These are phyloP conservation scores for Botrytis pseudocinerea DNA, from an alignment of 2,329 filamentous ascomycete genomes.

Conservation along the genomic window DNA sequence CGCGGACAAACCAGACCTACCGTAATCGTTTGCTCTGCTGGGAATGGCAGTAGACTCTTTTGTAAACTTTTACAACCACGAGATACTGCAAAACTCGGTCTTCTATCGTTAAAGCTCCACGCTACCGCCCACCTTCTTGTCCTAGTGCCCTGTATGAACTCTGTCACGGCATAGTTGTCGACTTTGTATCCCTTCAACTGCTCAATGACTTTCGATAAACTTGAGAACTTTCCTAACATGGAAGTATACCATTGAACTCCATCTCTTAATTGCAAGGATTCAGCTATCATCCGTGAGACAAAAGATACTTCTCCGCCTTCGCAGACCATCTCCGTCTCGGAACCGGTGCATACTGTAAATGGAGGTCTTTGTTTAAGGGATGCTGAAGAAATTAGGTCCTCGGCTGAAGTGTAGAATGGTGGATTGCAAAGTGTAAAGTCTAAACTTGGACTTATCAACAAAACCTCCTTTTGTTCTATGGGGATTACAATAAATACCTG, in stretches of 20 bases:
- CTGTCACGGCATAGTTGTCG: conserved; percentile 78
- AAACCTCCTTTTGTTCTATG: not conserved
- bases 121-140: conserved; percentile 85
- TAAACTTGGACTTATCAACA: conserved; percentile 46
- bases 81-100: conserved; percentile 56
- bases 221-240: conserved; percentile 82
- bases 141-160: conserved; percentile 73
- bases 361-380: conserved; percentile 66
- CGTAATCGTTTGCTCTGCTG: conserved; percentile 49
- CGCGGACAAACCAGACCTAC: conserved; percentile 28
- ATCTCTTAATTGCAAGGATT: conserved; percentile 61
- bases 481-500: not conserved
- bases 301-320: conserved; percentile 76
- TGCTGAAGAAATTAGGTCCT: conserved; percentile 68
- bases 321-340: conserved; percentile 82
- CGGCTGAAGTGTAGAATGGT: conserved; percentile 80
- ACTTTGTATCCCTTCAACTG: conserved; percentile 59
- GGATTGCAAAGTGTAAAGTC: conserved; percentile 94
- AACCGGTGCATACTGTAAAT: conserved; percentile 73
- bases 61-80: conserved; percentile 43
- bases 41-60: conserved; percentile 53
- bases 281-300: conserved; percentile 66
- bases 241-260: conserved; percentile 83
- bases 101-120: conserved; percentile 75
- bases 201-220: conserved; percentile 62